Percentiles rank a stretch among this genome's conserved stretches.
phyloP scores from a whole-genome alignment of 163 green algal genomes.

The Scenedesmus sp. region DNA sequence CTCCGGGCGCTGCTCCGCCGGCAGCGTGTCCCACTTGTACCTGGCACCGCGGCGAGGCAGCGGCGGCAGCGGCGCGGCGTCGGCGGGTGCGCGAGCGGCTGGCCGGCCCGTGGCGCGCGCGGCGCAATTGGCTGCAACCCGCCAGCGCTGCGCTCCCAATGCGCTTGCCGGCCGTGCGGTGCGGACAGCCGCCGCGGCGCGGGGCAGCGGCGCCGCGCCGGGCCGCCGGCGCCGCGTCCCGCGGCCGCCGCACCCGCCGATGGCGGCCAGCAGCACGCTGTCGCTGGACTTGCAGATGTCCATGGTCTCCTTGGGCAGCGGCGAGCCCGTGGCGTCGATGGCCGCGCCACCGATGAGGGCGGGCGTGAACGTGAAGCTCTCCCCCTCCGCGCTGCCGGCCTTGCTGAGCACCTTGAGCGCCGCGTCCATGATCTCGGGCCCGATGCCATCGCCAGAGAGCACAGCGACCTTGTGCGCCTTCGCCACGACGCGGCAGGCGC shows the following conservation, averaged over 20 bases:
- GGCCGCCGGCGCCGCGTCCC: no score
- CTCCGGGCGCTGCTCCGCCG: conserved; percentile 86
- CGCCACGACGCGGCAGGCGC: no score
- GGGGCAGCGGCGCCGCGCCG: no score
- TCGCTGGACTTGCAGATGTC: conserved; percentile 85
- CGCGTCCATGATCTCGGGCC: conserved; percentile 96
- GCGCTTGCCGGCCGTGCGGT: no score
- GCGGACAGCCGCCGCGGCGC: no score
- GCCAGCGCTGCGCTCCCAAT: no score
- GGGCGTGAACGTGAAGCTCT: conserved; percentile 86
- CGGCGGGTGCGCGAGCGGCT: no score
- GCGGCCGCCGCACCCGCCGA: conserved; percentile 81
- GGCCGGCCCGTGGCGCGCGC: no score
- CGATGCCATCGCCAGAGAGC: conserved; percentile 97
- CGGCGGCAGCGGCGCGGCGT: no score
- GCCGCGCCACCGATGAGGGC: conserved; percentile 93
- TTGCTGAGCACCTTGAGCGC: conserved; percentile 81
- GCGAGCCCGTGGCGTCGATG: conserved; percentile 91
- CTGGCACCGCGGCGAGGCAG: no score
- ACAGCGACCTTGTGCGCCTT: conserved; percentile 82
- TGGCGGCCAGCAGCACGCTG: conserved; percentile 94
- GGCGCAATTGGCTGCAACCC: no score
- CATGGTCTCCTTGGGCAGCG: conserved; percentile 90
- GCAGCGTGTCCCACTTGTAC: conserved; percentile 98
- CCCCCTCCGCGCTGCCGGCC: conserved; percentile 76